phyloP scores from a whole-genome alignment of 352 stramenopile species.

The Phytophthora fragariae region DNA sequence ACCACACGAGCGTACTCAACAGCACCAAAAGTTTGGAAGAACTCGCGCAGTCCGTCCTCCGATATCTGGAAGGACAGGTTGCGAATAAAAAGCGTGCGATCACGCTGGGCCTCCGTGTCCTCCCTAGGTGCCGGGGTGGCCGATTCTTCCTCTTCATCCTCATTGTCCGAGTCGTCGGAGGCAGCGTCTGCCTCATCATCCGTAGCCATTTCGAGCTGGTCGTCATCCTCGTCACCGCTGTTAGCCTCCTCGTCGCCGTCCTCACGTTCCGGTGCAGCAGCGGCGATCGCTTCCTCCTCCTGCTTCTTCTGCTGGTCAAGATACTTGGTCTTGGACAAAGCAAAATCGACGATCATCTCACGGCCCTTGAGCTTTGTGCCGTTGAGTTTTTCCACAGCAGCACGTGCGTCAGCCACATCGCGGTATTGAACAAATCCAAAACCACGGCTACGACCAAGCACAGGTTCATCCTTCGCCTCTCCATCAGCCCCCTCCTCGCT shows the following conservation, averaged over 20 bases:
- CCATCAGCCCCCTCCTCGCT: conserved; percentile 31
- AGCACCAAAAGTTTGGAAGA: conserved; percentile 75
- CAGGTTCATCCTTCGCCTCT: conserved; percentile 22
- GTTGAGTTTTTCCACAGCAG: conserved; percentile 79
- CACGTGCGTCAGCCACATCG: conserved; percentile 63
- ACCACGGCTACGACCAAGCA: conserved; percentile 71
- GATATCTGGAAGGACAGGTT: conserved; percentile 89
- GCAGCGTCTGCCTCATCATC: conserved; percentile 45
- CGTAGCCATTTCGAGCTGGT: conserved; percentile 60
- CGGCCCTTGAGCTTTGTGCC: conserved; percentile 82
- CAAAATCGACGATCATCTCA: conserved; percentile 90
- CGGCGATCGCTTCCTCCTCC: conserved; percentile 39
- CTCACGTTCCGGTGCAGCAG: conserved; percentile 19
- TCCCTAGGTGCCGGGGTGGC: conserved; percentile 39
- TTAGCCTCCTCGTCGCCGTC: conserved; percentile 51
- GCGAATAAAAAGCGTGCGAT: conserved; percentile 87
- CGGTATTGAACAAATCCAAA: conserved; percentile 89
- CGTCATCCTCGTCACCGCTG: conserved; percentile 52
- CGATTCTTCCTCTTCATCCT: conserved; percentile 40
- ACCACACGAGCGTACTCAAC: conserved; percentile 87
- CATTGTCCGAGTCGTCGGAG: conserved; percentile 43
- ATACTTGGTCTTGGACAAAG: conserved; percentile 83
- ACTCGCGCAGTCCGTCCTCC: conserved; percentile 72
- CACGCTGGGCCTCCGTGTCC: conserved; percentile 78
- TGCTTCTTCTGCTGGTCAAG: conserved; percentile 77